A percentile compares a stretch with the other conserved stretches of the same genome.
phyloP scores from a whole-genome alignment of 2,329 filamentous ascomycete genomes.

The Paecilomyces formosus region DNA sequence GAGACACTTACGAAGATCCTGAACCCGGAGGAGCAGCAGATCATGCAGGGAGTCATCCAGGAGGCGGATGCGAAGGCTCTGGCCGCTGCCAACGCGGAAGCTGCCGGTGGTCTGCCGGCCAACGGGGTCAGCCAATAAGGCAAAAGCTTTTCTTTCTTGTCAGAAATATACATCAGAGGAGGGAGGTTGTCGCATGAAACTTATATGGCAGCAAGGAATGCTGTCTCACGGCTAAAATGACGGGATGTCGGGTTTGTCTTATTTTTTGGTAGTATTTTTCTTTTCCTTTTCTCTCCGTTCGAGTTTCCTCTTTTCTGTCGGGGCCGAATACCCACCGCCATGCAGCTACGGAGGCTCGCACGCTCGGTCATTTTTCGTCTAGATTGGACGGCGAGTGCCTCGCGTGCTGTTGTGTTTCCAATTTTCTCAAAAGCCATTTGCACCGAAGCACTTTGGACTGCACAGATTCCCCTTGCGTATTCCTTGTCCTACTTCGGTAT shows the following conservation, averaged over 20 bases:
- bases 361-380: background rate
- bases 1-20: conserved; percentile 70
- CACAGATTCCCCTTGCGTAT: background rate
- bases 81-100: conserved; percentile 31
- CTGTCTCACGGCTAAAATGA: background rate
- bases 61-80: conserved; percentile 55
- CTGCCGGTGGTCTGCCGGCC: conserved; percentile 25
- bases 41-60: conserved; percentile 71
- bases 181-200: background rate
- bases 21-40: conserved; percentile 68
- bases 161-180: background rate
- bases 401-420: background rate
- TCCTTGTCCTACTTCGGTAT: background rate
- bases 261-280: background rate
- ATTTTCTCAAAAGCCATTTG: background rate
- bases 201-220: background rate
- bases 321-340: background rate
- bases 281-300: background rate
- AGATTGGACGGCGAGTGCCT: background rate
- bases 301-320: background rate
- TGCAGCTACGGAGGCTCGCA: background rate
- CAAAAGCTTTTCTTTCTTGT: background rate
- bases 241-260: background rate
- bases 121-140: conserved; percentile 27
- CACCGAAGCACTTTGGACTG: background rate